Evolutionary conservation across 352 stramenopile species (phyloP).

Genomic region (Phytophthora sojae): DNA sequence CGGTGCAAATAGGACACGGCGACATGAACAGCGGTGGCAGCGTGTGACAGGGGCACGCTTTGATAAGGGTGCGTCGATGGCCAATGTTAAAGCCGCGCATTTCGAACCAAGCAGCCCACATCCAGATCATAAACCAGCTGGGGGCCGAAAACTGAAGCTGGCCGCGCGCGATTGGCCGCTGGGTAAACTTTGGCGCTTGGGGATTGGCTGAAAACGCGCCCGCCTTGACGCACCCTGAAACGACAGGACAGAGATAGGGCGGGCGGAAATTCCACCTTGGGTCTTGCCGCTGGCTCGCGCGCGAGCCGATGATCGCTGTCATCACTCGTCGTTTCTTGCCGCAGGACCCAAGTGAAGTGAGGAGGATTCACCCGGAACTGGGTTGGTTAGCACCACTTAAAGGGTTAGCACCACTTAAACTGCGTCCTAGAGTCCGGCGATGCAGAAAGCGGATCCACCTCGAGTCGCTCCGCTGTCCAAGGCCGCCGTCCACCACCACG

Average conservation of each 20-base stretch:
- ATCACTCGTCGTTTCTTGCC: background rate
- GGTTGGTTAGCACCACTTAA: background rate
- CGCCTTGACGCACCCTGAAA: background rate
- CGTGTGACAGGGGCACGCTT: constrained; percentile 9
- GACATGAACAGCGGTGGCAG: background rate
- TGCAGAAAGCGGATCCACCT: constrained; percentile 6
- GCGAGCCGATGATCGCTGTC: background rate
- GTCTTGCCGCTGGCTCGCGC: background rate
- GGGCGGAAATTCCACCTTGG: background rate
- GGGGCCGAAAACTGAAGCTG: constrained; percentile 31
- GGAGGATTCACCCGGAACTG: background rate
- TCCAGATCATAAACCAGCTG: constrained; percentile 26
- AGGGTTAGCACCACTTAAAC: background rate
- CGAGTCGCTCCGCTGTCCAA: background rate
- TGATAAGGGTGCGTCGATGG: background rate
- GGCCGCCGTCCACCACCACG: background rate
- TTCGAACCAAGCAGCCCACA: constrained; percentile 28
- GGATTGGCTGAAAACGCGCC: background rate
- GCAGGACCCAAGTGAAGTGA: background rate
- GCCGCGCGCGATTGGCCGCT: background rate
- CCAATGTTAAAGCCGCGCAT: constrained; percentile 5
- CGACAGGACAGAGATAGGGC: background rate
- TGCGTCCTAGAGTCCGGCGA: background rate
- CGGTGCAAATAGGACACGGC: background rate
- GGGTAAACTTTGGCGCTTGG: background rate